phyloP scores from a whole-genome alignment of 225 moss, liverwort and hornwort genomes.

The Pleurozium schreberi region DNA sequence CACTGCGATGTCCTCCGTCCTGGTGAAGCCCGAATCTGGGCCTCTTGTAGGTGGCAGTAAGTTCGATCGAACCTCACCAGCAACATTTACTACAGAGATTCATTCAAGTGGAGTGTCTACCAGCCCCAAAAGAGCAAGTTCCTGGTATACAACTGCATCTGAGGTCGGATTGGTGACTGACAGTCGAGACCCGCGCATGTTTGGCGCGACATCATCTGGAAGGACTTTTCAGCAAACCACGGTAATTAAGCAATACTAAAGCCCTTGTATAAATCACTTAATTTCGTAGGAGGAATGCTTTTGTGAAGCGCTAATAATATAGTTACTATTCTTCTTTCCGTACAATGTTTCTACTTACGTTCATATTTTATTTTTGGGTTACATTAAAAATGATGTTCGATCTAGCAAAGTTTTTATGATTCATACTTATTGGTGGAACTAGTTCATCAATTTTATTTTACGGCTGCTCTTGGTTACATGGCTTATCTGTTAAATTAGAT shows the following conservation, averaged over 20 bases:
- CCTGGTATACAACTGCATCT: slow-evolving; percentile 1
- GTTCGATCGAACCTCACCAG: neutral
- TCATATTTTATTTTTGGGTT: no score
- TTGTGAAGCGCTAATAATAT: neutral
- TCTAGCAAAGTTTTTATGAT: neutral
- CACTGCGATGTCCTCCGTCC: slow-evolving; percentile 30
- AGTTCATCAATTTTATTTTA: no score
- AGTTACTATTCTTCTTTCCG: neutral
- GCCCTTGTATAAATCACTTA: neutral
- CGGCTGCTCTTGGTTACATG: no score
- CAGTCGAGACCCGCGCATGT: neutral
- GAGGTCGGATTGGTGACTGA: neutral
- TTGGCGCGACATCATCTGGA: neutral
- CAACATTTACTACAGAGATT: neutral
- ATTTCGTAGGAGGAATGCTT: neutral
- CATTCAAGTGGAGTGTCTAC: neutral
- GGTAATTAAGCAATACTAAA: neutral
- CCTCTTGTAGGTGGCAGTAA: neutral
- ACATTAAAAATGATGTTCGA: no score
- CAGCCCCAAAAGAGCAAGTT: neutral
- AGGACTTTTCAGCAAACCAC: neutral
- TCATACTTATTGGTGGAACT: neutral
- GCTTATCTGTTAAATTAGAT: neutral
- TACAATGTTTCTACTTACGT: no score
- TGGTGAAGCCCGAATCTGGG: slow-evolving; percentile 3